phyloP scores from a whole-genome alignment of 2,329 filamentous ascomycete genomes.

The Calonectria ilicicola region DNA sequence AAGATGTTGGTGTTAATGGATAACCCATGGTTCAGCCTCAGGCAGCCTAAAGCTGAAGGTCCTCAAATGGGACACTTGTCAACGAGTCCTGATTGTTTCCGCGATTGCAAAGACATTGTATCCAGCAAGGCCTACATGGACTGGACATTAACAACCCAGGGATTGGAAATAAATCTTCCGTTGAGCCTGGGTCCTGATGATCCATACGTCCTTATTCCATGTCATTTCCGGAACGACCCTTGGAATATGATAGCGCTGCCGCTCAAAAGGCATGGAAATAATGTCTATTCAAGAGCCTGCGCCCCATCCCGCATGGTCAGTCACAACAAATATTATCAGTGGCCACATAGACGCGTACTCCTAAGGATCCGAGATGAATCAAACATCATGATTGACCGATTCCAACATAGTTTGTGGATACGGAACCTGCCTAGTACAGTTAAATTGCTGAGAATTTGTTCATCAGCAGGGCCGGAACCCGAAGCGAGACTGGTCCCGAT shows the following conservation, averaged over 20 bases:
- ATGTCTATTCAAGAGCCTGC: neutral
- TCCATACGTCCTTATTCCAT: neutral
- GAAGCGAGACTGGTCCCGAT: neutral
- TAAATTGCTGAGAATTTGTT: neutral
- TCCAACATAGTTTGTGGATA: neutral
- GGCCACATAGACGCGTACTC: neutral
- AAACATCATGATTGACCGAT: neutral
- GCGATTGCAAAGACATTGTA: neutral
- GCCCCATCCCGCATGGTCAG: neutral
- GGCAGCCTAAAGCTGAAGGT: neutral
- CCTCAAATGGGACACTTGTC: neutral
- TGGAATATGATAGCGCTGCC: neutral
- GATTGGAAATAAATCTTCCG: neutral
- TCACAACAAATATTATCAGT: neutral
- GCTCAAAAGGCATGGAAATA: neutral
- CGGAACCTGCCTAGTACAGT: neutral
- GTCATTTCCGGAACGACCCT: neutral
- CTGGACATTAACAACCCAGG: neutral
- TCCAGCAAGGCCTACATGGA: neutral
- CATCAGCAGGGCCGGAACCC: neutral
- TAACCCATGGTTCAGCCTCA: neutral
- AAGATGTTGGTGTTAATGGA: neutral
- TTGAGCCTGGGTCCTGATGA: neutral
- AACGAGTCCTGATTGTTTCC: neutral
- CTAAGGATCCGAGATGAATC: neutral